Conservation (phyloP, 2,329 filamentous ascomycete species). For the Colletotrichum sp. region DNA sequence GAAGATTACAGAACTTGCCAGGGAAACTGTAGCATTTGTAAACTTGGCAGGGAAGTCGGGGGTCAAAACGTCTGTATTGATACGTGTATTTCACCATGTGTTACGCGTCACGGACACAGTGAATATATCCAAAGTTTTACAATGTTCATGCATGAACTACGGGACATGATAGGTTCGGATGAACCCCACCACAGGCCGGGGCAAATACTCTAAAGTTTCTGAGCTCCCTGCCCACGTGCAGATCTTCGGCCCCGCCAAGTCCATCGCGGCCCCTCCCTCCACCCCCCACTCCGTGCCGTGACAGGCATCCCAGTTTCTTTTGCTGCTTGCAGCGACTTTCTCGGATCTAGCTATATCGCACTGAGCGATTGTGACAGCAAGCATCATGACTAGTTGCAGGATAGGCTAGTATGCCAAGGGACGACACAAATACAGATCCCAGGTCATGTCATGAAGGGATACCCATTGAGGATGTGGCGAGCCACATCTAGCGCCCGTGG, state of each 20-base stretch:
- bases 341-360: too few species aligned
- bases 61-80: neutral
- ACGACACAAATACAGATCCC: too few species aligned
- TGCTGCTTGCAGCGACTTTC: too few species aligned
- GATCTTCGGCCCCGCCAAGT: neutral
- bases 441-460: too few species aligned
- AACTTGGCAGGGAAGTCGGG: neutral
- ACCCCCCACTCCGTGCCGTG: neutral
- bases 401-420: too few species aligned
- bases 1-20: neutral
- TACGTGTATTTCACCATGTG: neutral
- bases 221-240: neutral
- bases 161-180: neutral
- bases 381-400: too few species aligned
- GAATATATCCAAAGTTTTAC: neutral
- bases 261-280: neutral
- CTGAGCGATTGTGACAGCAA: too few species aligned
- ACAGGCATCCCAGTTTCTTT: neutral
- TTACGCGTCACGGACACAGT: neutral
- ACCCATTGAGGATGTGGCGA: too few species aligned
- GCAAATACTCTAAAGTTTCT: neutral
- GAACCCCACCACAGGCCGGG: neutral
- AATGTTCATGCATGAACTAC: neutral
- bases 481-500: too few species aligned
- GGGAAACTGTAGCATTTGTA: neutral